Base-by-base conservation (phyloP, 306 rosid genomes). In the Boehmeria nivea region DNA sequence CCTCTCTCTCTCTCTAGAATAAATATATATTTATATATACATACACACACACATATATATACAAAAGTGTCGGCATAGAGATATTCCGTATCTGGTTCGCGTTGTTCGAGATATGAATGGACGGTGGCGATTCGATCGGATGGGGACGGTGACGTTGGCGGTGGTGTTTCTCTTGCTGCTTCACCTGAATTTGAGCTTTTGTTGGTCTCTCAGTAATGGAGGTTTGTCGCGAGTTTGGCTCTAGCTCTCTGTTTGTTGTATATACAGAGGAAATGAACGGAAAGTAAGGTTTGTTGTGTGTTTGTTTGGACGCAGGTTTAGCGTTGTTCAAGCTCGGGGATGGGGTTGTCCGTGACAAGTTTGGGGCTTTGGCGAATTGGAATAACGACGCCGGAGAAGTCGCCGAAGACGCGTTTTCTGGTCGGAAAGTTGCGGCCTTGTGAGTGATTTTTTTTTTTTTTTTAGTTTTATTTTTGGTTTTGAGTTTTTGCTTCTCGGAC, bases 381-480 rank as follows among this genome's bases (percentile, higher is more conserved):
- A 89, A 75, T 22, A 72, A 45, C 10, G 44, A 54, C 13, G 75
- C 51, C 19, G 81, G 56, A 52, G 56, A 45, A 19, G 69, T 20
- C 33, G 73, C 77, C 76, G 84, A n/a, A n/a, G n/a, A 66, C 0
- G 45, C 86, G 94, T 49, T 79, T 82, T 0, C 81, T 95, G 95
- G 73, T 75, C 15, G 95, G 97, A 73, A 77, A 57, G 84, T 83
- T 14, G 68, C 80, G 28, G 58, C 69, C 79, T 57, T 86, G 97
- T 90, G 79, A 79, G 97, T 57, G 54, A 46, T 18, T 12, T 54
- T 3, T 64, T 49, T 58, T 25, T 42, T 38, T 42, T 17, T 39
- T 12, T 25, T 12, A 27, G 20, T 47, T 24, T 15, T n/a, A n/a
- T n/a, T n/a, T n/a, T n/a, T n/a, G n/a, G n/a, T n/a, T n/a, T n/a